Evolutionary conservation across 306 rosid species (phyloP).

Genomic region (Crataegus laevigata): DNA sequence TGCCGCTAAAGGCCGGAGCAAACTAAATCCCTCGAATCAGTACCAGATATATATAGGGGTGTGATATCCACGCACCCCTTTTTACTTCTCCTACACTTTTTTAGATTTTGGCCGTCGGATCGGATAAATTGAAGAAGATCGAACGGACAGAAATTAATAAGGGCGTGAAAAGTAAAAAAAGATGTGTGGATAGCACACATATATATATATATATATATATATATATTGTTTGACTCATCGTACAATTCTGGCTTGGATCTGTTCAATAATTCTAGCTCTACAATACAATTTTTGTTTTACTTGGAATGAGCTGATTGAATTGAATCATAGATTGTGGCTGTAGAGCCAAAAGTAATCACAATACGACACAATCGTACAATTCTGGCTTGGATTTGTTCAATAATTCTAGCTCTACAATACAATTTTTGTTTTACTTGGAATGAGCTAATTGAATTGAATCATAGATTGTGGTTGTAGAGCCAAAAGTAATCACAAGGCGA

Average conservation of each 20-base stretch:
- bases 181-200: too few relatives aligned
- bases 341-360: too few relatives aligned
- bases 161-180: too few relatives aligned
- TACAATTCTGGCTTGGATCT: not conserved
- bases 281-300: not conserved
- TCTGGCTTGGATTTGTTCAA: not conserved
- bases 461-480: not conserved
- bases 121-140: too few relatives aligned
- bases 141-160: too few relatives aligned
- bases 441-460: not conserved
- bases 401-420: not conserved
- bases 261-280: not conserved
- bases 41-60: not conserved
- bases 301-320: not conserved
- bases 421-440: not conserved
- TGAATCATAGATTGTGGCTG: not conserved
- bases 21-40: not conserved
- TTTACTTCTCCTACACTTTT: too few relatives aligned
- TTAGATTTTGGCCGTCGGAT: too few relatives aligned
- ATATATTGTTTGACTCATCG: not conserved
- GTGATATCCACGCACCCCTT: too few relatives aligned
- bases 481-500: too few relatives aligned
- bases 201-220: too few relatives aligned
- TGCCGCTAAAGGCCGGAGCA: not conserved
- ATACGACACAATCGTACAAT: too few relatives aligned